Percentiles rank a stretch among this genome's conserved stretches.
These are phyloP conservation scores for Globisporangium emineosum DNA, from an alignment of 352 stramenopile genomes.

Conservation along the genomic window DNA sequence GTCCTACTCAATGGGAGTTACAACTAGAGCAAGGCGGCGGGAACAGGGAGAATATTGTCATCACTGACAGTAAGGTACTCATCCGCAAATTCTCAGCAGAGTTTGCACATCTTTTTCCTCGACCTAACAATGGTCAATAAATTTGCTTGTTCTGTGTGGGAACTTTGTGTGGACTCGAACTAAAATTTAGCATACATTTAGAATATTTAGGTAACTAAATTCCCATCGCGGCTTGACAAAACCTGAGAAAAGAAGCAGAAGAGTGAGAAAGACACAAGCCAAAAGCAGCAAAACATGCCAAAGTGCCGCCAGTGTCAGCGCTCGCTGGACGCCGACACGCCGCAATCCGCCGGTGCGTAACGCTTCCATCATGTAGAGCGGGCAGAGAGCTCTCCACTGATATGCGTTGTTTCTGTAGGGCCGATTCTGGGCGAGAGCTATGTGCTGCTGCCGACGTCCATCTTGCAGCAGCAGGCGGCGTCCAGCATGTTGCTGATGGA, in stretches of 20 bases:
- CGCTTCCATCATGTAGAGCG: background rate
- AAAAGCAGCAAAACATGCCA: background rate
- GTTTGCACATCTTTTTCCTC: no score
- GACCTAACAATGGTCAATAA: no score
- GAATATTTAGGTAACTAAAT: no score
- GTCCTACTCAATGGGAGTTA: no score
- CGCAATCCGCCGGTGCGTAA: slow-evolving; percentile 30
- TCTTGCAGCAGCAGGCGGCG: slow-evolving; percentile 22
- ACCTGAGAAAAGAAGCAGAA: slow-evolving; percentile 6
- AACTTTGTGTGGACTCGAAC: no score
- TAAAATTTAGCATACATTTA: no score
- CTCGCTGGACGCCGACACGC: slow-evolving; percentile 27
- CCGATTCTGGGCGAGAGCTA: slow-evolving; percentile 67
- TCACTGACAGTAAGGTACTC: no score
- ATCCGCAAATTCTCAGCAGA: no score
- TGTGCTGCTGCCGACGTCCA: slow-evolving; percentile 66
- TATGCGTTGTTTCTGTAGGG: background rate
- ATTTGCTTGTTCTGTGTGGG: no score
- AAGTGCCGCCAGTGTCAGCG: slow-evolving; percentile 33
- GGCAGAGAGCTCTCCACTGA: background rate
- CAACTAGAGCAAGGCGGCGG: no score
- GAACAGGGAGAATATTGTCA: no score
- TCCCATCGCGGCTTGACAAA: background rate
- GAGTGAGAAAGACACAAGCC: background rate
- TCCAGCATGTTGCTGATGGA: slow-evolving; percentile 49